Percentiles rank a stretch among this genome's conserved stretches.
phyloP scores from a whole-genome alignment of 2,329 filamentous ascomycete genomes.

The Aspergillus sp. region DNA sequence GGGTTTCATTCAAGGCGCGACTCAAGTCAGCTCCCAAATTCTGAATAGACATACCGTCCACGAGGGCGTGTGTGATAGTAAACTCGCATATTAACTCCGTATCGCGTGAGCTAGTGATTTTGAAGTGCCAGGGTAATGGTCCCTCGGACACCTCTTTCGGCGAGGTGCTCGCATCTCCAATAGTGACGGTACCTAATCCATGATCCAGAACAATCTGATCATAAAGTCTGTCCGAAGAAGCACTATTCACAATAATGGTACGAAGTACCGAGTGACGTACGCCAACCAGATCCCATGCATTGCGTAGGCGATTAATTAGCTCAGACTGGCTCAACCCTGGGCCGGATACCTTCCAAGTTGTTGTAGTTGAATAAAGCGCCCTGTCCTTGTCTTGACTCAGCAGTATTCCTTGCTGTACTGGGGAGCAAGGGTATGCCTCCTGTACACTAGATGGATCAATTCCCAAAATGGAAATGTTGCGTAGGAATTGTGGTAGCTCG shows the following conservation, averaged over 20 bases:
- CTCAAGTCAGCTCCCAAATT: conserved; percentile 25
- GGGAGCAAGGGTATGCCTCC: conserved; percentile 17
- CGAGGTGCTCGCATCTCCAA: too few species aligned
- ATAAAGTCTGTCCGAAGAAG: conserved; percentile 28
- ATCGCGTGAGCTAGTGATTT: too few species aligned
- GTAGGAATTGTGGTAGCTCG: neutral
- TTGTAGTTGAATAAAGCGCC: neutral
- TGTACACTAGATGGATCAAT: conserved; percentile 11
- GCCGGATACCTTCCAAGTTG: neutral
- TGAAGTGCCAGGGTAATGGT: too few species aligned
- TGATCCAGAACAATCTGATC: conserved; percentile 36
- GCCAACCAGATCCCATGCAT: conserved; percentile 30
- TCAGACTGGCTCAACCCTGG: neutral
- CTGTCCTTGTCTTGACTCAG: neutral
- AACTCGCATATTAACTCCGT: conserved; percentile 34
- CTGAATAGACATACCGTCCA: conserved; percentile 30
- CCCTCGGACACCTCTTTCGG: too few species aligned
- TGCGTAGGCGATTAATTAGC: neutral
- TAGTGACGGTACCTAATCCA: too few species aligned
- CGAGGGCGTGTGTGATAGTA: conserved; percentile 35
- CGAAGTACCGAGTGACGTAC: conserved; percentile 28
- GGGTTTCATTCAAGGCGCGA: conserved; percentile 24
- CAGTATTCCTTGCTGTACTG: conserved; percentile 21
- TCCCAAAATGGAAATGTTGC: too few species aligned
- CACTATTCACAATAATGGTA: conserved; percentile 31